phyloP scores from a whole-genome alignment of 148 eudicot genomes.

The Cornus suecica region DNA sequence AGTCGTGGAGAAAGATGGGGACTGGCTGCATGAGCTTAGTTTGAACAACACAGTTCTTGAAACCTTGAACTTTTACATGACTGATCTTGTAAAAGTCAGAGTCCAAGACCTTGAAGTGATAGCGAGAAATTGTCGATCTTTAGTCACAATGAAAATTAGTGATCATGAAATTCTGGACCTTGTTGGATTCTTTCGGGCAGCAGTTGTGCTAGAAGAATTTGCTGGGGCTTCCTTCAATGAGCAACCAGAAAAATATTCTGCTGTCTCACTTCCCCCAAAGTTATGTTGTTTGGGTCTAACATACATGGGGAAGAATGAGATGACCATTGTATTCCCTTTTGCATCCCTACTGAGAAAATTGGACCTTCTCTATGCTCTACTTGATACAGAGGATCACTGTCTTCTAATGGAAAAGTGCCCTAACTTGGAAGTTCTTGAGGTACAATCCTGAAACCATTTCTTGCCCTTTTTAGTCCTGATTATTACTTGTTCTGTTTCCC shows the following conservation, averaged over 20 bases:
- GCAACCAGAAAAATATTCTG: conserved; percentile 47
- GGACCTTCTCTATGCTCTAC: conserved; percentile 80
- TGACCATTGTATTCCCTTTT: conserved; percentile 65
- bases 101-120: conserved; percentile 67
- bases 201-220: conserved; percentile 72
- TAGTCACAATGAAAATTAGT: conserved; percentile 66
- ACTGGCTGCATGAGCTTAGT: conserved; percentile 86
- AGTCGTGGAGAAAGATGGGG: conserved; percentile 56
- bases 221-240: conserved; percentile 72
- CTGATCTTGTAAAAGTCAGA: conserved; percentile 48
- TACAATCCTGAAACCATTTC: conserved; percentile 20
- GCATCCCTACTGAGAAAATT: conserved; percentile 58
- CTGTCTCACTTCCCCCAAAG: conserved; percentile 52
- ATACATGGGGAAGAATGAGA: conserved; percentile 54
- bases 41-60: conserved; percentile 68
- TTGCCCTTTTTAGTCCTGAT: neutral
- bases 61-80: conserved; percentile 76
- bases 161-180: conserved; percentile 70
- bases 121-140: conserved; percentile 65
- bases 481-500: neutral
- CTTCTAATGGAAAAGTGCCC: conserved; percentile 69
- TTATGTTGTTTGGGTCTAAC: conserved; percentile 63
- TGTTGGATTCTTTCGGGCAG: conserved; percentile 47
- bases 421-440: conserved; percentile 94
- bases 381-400: conserved; percentile 70